Conservation (phyloP, 2,329 filamentous ascomycete species). For the Aspergillus ochraceoroseus region DNA sequence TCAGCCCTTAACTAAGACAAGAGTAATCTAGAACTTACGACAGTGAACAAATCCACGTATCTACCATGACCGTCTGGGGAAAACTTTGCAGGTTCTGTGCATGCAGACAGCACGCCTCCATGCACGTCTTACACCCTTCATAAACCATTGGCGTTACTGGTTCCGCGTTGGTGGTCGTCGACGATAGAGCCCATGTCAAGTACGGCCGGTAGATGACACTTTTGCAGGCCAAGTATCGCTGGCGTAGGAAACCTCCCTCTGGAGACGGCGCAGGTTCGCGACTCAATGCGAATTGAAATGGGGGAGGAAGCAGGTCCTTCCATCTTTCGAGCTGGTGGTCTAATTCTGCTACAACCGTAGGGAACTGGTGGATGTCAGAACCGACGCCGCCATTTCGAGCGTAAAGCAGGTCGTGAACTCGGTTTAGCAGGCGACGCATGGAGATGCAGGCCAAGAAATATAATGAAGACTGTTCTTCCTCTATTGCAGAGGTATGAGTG, state of each 20-base stretch:
- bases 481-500: constrained; percentile 40
- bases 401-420: constrained; percentile 42
- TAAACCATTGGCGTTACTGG: constrained; percentile 34
- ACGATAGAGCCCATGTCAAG: constrained; percentile 49
- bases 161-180: constrained; percentile 29
- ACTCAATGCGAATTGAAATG: constrained; percentile 34
- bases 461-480: constrained; percentile 48
- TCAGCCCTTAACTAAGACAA: no score
- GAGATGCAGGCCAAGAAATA: constrained; percentile 54
- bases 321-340: constrained; percentile 35
- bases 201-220: constrained; percentile 53
- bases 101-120: constrained; percentile 49
- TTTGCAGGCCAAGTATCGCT: constrained; percentile 50
- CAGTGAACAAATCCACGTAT: constrained; percentile 53
- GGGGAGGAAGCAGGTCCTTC: constrained; percentile 30
- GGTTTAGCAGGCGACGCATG: constrained; percentile 25
- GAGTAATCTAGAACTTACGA: constrained; percentile 40
- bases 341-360: constrained; percentile 43
- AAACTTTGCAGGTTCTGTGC: constrained; percentile 48
- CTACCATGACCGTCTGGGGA: constrained; percentile 50
- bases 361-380: constrained; percentile 46
- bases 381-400: constrained; percentile 45
- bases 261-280: constrained; percentile 34
- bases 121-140: constrained; percentile 44
- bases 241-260: constrained; percentile 48